phyloP scores from a whole-genome alignment of 2,329 filamentous ascomycete species.

The Colletotrichum coccodes region DNA sequence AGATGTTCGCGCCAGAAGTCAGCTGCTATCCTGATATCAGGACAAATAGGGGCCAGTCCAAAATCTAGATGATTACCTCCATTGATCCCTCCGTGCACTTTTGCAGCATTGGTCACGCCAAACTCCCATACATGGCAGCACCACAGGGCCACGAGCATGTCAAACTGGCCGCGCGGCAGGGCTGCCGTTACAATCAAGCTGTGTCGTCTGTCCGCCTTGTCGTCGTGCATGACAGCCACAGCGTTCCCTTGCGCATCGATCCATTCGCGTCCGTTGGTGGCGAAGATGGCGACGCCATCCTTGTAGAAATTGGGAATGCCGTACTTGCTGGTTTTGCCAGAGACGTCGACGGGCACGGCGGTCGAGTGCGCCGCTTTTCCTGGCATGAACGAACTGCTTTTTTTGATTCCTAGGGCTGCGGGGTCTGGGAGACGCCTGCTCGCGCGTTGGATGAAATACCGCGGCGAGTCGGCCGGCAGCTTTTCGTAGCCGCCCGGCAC shows the following conservation, averaged over 20 bases:
- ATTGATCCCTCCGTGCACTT: not conserved
- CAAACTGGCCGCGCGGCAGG: not conserved
- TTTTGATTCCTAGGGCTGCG: not conserved
- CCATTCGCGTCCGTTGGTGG: not conserved
- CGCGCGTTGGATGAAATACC: not conserved
- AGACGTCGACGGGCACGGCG: not conserved
- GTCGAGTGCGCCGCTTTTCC: not conserved
- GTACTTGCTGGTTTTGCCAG: not conserved
- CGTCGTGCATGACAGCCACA: slow-evolving; percentile 1
- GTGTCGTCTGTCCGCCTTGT: not conserved
- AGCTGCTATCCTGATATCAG: not conserved
- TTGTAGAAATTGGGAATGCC: not conserved
- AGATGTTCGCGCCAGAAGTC: not conserved
- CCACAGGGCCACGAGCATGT: slow-evolving; percentile 13
- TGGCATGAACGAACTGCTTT: not conserved
- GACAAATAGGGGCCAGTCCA: not conserved
- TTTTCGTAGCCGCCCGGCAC: not conserved
- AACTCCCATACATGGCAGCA: slow-evolving; percentile 10
- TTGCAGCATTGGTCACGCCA: not conserved
- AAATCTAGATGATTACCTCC: not conserved
- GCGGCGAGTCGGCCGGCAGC: slow-evolving; percentile 2
- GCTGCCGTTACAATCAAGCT: not conserved
- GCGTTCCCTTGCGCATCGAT: not conserved
- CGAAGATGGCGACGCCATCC: not conserved
- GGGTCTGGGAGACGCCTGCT: not conserved